phyloP scores from a whole-genome alignment of 176 grass and related monocot species.

The Eleusine coracana region DNA sequence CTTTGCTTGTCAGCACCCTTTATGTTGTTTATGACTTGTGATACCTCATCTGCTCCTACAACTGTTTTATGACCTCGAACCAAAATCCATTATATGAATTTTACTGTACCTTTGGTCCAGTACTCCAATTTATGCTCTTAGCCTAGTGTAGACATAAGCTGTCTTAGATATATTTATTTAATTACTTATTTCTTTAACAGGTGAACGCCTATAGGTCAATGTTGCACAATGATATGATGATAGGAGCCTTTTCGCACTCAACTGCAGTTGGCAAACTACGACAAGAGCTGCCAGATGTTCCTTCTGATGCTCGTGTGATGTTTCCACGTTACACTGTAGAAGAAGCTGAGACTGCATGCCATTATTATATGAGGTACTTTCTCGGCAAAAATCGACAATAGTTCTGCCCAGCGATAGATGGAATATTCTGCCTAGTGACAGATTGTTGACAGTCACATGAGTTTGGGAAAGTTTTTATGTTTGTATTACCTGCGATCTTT shows the following conservation, averaged over 20 bases:
- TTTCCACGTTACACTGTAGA: constrained; percentile 84
- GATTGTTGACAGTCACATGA: not conserved
- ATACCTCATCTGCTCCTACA: not conserved
- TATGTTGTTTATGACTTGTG: not conserved
- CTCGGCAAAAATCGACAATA: not conserved
- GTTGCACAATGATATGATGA: constrained; percentile 94
- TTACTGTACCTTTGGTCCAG: not conserved
- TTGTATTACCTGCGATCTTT: constrained; percentile 6
- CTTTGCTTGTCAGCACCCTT: not conserved
- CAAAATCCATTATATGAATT: not conserved
- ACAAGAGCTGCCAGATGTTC: constrained; percentile 85
- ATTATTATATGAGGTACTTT: constrained; percentile 93
- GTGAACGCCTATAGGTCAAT: constrained; percentile 86
- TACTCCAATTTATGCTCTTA: not conserved
- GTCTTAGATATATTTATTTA: not conserved
- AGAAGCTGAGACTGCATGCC: constrained; percentile 83
- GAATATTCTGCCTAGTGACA: not conserved
- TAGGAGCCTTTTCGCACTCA: constrained; percentile 96
- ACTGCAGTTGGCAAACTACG: constrained; percentile 94
- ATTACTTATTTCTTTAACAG: constrained; percentile 51
- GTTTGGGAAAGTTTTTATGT: constrained; percentile 12
- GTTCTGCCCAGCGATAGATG: constrained; percentile 18
- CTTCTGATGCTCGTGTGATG: constrained; percentile 63
- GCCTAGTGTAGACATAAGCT: no score
- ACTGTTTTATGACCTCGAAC: not conserved